These are phyloP conservation scores for Pythium aphanidermatum DNA, from an alignment of 352 stramenopile species.

Conservation along the genomic window DNA sequence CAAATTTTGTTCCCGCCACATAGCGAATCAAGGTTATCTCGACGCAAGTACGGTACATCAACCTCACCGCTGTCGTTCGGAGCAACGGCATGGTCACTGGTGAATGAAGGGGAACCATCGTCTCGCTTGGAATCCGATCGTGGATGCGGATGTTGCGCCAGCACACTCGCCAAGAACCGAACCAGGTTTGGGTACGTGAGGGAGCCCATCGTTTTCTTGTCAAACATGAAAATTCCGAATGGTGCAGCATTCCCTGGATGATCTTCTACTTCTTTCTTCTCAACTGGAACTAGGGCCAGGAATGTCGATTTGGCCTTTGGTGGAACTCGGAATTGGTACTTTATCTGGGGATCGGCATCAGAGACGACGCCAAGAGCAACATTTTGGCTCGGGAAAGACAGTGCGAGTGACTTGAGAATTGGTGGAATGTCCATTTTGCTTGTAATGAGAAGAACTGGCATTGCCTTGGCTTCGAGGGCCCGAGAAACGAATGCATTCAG, in stretches of 20 bases:
- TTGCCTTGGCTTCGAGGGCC: slow-evolving; percentile 23
- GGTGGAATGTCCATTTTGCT: slow-evolving; percentile 39
- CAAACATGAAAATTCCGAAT: slow-evolving; percentile 58
- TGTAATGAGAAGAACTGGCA: slow-evolving; percentile 64
- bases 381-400: slow-evolving; percentile 55
- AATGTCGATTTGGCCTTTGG: slow-evolving; percentile 31
- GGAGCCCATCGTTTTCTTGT: slow-evolving; percentile 61
- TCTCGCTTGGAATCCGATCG: neutral
- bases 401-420: slow-evolving; percentile 51
- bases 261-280: slow-evolving; percentile 13
- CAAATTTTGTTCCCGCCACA: slow-evolving; percentile 66
- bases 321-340: slow-evolving; percentile 52
- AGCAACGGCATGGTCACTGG: slow-evolving; percentile 12
- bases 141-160: slow-evolving; percentile 60
- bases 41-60: slow-evolving; percentile 49
- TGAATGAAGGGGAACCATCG: slow-evolving; percentile 11
- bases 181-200: slow-evolving; percentile 64
- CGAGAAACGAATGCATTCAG: slow-evolving; percentile 53
- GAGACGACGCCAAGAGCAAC: slow-evolving; percentile 46
- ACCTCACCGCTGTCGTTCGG: neutral
- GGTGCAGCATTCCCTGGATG: slow-evolving; percentile 24
- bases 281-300: slow-evolving; percentile 38
- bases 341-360: slow-evolving; percentile 47
- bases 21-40: slow-evolving; percentile 39
- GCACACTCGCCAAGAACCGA: slow-evolving; percentile 56